Base-by-base conservation (phyloP, 1,139 yeast genomes). In the Zygosaccharomyces pseudobailii region DNA sequence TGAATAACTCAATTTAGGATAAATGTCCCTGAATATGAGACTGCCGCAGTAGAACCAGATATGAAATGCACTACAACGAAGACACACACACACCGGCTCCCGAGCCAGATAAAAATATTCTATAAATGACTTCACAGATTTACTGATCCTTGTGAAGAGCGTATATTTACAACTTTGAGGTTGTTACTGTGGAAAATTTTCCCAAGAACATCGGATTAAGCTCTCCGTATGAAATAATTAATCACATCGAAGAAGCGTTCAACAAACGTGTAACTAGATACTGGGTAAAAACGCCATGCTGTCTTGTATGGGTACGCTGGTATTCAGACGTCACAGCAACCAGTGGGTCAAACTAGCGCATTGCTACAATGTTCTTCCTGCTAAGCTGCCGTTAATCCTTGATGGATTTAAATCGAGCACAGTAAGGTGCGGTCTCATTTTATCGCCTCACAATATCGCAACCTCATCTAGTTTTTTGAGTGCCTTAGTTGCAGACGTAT, bases 401-500 rank as follows among this genome's bases (percentile, higher is more conserved):
- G 43, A 46, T 25, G 17, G 36, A n/a, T 21, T 22, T 20, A 38
- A 38, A 13, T n/a, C 23, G 13, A 23, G 36, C 21, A 38, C 31
- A 22, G 44, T 46, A 10, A 42, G 55, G 34, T 53, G 52, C 42
- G 56, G 55, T 13, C 45, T 50, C 31, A 33, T 52, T 24, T 37
- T 45, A 5, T 40, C 45, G 13, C 35, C 40, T 10, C 30, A 41
- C 35, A 42, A n/a, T 10, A 25, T 17, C 9, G 39, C 39, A 24
- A 13, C 6, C 5, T 39, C 33, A n/a, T 47, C 55, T 5, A 46
- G 47, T 6, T 49, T 55, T 34, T 40, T 55, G 19, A 52, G 51
- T 24, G 50, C 52, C 27, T 43, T 55, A 7, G 28, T 55, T 36
- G 48, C 55, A 3, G 58, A 55, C 43, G 57, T 55, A 21, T 55